phyloP scores from a whole-genome alignment of 129 eudicot genomes.

The Gnaphalium uliginosum region DNA sequence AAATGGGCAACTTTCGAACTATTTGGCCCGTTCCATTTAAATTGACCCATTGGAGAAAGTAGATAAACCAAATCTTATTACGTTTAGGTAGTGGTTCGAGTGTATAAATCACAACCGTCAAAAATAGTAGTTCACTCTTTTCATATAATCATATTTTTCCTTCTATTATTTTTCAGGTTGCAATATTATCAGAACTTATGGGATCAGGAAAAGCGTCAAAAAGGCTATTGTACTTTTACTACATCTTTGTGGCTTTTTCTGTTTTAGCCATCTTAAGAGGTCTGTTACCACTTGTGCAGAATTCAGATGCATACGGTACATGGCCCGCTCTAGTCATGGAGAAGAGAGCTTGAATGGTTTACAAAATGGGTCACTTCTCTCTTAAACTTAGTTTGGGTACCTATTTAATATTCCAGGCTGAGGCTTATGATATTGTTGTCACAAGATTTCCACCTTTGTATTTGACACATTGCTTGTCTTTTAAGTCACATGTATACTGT shows the following conservation, averaged over 20 bases:
- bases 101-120: too few relatives aligned
- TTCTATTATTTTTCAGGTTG: constrained; percentile 43
- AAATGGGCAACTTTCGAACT: background rate
- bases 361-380: background rate
- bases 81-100: too few relatives aligned
- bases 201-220: constrained; percentile 63
- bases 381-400: background rate
- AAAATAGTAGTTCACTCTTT: too few relatives aligned
- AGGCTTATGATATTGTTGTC: background rate
- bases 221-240: constrained; percentile 49
- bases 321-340: constrained; percentile 41
- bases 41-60: too few relatives aligned
- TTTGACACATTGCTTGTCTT: too few relatives aligned
- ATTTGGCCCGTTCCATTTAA: background rate
- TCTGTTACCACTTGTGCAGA: constrained; percentile 40
- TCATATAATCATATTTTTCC: too few relatives aligned
- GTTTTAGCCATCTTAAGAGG: constrained; percentile 68
- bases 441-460: background rate
- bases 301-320: constrained; percentile 34
- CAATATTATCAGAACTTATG: constrained; percentile 58
- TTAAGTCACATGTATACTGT: too few relatives aligned
- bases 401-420: background rate
- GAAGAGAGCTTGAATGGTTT: constrained; percentile 56
- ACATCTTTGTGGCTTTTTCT: constrained; percentile 62
- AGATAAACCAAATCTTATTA: too few relatives aligned